Conservation (phyloP, 1,284 basidiomycete genomes). For the Phellinidium pouzarii region DNA sequence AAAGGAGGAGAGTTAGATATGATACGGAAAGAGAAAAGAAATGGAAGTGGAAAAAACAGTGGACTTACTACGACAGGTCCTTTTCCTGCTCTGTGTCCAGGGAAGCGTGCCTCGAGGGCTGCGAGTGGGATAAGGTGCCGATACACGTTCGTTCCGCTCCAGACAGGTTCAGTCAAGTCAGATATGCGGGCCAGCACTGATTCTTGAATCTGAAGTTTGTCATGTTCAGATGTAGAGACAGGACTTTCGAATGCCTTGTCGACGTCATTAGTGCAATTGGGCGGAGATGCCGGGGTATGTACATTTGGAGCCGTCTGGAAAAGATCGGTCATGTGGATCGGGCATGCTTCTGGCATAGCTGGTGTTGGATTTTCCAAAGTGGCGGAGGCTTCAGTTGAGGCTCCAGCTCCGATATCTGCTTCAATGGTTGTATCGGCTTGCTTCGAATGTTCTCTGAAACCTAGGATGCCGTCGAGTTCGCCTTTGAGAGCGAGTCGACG, state of each 20-base stretch:
- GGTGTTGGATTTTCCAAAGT: too few species aligned
- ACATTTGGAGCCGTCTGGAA: too few species aligned
- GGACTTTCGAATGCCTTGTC: neutral
- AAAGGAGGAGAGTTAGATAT: neutral
- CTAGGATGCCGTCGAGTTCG: neutral
- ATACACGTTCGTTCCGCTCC: constrained; percentile 21
- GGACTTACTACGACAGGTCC: constrained; percentile 12
- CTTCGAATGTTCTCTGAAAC: too few species aligned
- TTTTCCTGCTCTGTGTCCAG: constrained; percentile 5
- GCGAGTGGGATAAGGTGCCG: constrained; percentile 18
- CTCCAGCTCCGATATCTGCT: too few species aligned
- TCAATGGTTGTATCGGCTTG: too few species aligned
- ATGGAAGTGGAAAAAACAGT: neutral
- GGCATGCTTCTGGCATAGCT: too few species aligned
- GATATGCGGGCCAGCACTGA: neutral
- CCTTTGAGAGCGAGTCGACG: neutral
- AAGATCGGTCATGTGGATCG: too few species aligned
- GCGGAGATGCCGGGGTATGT: too few species aligned
- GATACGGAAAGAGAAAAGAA: neutral
- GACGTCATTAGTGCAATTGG: too few species aligned
- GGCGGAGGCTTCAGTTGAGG: too few species aligned
- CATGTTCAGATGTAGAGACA: neutral
- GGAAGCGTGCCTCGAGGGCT: constrained; percentile 10
- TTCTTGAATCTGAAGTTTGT: neutral
- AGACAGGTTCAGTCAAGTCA: constrained; percentile 17